Base-by-base conservation (phyloP, 768 basidiomycete genomes). In the Boletus patriciae region DNA sequence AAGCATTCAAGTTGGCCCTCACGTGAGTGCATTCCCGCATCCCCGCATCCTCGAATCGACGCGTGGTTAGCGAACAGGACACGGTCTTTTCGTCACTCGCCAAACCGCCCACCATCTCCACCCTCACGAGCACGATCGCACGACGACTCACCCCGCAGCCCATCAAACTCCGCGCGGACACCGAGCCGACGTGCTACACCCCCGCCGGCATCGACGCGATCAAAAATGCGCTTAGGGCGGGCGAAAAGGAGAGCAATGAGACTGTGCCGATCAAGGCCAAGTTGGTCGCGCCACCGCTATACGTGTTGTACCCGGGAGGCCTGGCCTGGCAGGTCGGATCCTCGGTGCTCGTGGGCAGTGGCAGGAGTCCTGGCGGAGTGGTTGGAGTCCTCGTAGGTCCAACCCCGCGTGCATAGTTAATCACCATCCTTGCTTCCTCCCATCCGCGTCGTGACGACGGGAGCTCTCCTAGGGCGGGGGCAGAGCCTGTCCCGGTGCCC, bases 121-220 rank as follows among this genome's bases (percentile, higher is more conserved):
- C 90, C 42, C 82, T 98, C 19, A 83, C 82, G 59, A 73, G 81
- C 53, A 96, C 93, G 21, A 97, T 99, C 68, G 94, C 95, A 8
- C 88, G 94, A 43, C 88, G 97, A 13, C 80, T 98, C 38, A 99
- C 97, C 0, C 97, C 97, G 2, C 97, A 99, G 72, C 94, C 97
- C 6, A 95, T 99, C 80, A 99, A 98, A 77, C 84, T 99, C 40
- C 92, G 97, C 64, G 94, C 97, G 5, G 97, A 99, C 74, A 91
- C 98, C 66, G 94, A 98, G 75, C 76, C 98, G 44, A 97, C 94
- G 40, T 98, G 96, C 73, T 99, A 97, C 72, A 88, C 89, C 1
- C 25, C 25, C 25, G 85, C 91, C 7, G 96, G 97, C 10, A 98
- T 99, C 70, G 93, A 97, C 65, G 94, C 96, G 6, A 98, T 99